Base-by-base conservation (phyloP, 2,329 filamentous ascomycete species). In the Diaporthe sp. region DNA sequence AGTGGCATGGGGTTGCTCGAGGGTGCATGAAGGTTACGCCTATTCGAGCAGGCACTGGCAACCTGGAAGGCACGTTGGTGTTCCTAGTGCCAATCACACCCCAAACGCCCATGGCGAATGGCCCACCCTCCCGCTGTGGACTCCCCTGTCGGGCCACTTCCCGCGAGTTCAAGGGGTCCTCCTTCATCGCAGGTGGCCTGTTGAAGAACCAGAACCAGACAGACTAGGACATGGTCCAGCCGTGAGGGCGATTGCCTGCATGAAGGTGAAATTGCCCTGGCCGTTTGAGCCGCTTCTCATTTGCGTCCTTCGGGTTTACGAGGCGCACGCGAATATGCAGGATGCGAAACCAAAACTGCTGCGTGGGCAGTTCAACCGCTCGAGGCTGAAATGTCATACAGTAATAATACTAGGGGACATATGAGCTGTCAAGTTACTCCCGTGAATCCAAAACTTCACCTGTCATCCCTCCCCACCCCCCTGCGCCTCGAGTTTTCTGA, bases 1-100 rank as follows among this genome's bases (percentile, higher is more conserved):
- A n/a, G 60, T 40, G 64, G 45, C 22, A 28, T 50, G 30, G 45
- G 64, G n/a, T n/a, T 7, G n/a, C 45, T 54, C 64, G 30, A 68
- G 61, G 45, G 47, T 54, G 64, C 64, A 68, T 68, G 33, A 68
- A 22, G 64, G 64, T 68, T 68, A 68, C 64, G 33, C 64, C 64
- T 54, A 68, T 68, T 68, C 64, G n/a, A 68, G 64, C 35, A 68
- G 61, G 28, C 61, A 19, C 30, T 10, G 54, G 54, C 12, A 57
- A 19, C 8, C 54, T 28, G n/a, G 33, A 54, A 40, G 33, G 17
- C 33, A 28, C n/a, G 64, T 68, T 54, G 45, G 47, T 52, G 47
- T 13, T 12, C 9, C 13, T 4, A 12, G 10, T 25, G 35, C 35
- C 55, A 38, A 40, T 58, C 55, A 58, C 55, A 58, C 55, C 55